These are phyloP conservation scores for Boletus subparvulus DNA, from an alignment of 768 basidiomycete species.

Conservation along the genomic window DNA sequence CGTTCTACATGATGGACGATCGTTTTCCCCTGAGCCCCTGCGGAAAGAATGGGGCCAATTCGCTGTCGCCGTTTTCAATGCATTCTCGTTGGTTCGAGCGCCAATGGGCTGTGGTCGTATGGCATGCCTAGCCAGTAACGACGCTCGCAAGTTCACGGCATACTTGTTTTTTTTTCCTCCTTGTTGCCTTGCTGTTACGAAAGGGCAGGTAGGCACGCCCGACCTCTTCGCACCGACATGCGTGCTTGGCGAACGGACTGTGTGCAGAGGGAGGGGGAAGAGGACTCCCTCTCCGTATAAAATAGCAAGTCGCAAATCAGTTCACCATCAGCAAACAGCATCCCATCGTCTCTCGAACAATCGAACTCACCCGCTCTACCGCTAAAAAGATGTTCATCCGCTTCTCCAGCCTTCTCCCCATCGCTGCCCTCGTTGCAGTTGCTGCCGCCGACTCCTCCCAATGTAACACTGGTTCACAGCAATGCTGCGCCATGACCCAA, in stretches of 20 bases:
- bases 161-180: too few relatives aligned
- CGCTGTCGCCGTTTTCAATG: not conserved
- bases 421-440: constrained; percentile 10
- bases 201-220: not conserved
- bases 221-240: not conserved
- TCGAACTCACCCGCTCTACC: not conserved
- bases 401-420: constrained; percentile 5
- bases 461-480: constrained; percentile 6
- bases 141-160: not conserved
- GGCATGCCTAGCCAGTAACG: not conserved
- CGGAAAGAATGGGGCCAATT: not conserved
- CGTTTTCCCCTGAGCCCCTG: not conserved
- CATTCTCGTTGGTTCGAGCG: not conserved
- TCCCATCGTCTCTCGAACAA: not conserved
- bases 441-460: not conserved
- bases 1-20: not conserved
- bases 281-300: constrained; percentile 5
- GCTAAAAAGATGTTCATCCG: constrained; percentile 7
- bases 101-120: not conserved
- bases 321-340: not conserved
- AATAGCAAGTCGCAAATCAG: not conserved
- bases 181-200: not conserved
- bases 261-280: not conserved
- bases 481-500: constrained; percentile 9
- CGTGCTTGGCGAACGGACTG: not conserved